These are phyloP conservation scores for Wickerhamomyces silvicola DNA, from an alignment of 805 yeast genomes.

Conservation along the genomic window DNA sequence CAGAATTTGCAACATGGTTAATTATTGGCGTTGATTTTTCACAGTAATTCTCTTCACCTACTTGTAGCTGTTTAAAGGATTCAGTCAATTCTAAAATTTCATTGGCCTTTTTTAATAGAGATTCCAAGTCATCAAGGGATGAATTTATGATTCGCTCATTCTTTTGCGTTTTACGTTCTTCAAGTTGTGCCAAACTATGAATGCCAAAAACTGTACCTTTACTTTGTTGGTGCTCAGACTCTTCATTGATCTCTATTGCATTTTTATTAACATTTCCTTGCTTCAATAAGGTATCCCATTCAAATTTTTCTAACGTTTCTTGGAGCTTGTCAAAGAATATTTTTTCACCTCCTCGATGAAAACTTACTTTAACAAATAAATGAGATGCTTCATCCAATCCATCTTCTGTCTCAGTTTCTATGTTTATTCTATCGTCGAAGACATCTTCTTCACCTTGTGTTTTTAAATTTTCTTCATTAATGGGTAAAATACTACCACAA, in stretches of 20 bases:
- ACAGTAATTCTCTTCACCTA: slow-evolving; percentile 19
- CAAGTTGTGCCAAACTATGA: slow-evolving; percentile 56
- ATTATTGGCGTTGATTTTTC: slow-evolving; percentile 8
- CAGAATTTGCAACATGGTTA: slow-evolving; percentile 11
- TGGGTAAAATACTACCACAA: slow-evolving; percentile 60
- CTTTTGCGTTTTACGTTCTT: slow-evolving; percentile 46
- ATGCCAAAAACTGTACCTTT: slow-evolving; percentile 52
- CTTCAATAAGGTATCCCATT: slow-evolving; percentile 38
- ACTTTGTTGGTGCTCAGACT: slow-evolving; percentile 7
- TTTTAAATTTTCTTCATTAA: slow-evolving; percentile 18
- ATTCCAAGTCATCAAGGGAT: slow-evolving; percentile 72
- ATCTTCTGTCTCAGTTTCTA: slow-evolving; percentile 26
- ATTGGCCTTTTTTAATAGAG: slow-evolving; percentile 69
- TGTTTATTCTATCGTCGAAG: slow-evolving; percentile 26
- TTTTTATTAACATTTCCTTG: slow-evolving; percentile 27
- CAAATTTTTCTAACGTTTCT: slow-evolving; percentile 38
- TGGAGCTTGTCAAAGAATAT: slow-evolving; percentile 42
- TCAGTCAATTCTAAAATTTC: slow-evolving; percentile 55
- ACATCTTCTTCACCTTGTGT: slow-evolving; percentile 18
- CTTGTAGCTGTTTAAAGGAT: slow-evolving; percentile 28
- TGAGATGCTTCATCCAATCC: slow-evolving; percentile 12
- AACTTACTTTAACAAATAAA: slow-evolving; percentile 58
- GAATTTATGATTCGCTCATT: slow-evolving; percentile 56
- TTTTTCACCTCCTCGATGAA: slow-evolving; percentile 63
- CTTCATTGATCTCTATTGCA: slow-evolving; percentile 5